A percentile compares a stretch with the other conserved stretches of the same genome.
Conservation (phyloP, 2,329 filamentous ascomycete genomes). For the Triangularia setosa region DNA sequence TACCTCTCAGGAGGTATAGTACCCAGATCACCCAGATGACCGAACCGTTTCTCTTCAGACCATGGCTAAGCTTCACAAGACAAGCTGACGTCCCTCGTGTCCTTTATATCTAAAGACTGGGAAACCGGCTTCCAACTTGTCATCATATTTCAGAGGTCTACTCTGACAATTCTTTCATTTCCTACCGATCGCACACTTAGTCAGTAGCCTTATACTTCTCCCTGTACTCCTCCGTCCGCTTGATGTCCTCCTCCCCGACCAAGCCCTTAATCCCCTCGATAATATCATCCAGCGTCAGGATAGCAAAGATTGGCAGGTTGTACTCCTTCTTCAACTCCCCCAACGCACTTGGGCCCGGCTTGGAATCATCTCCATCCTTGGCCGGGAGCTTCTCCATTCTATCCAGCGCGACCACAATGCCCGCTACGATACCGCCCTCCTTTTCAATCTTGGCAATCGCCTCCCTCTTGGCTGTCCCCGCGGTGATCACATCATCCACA, state of each 20-base stretch:
- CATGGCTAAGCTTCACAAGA: too few relatives aligned
- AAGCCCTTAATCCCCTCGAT: slow-evolving; percentile 63
- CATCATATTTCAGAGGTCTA: not conserved
- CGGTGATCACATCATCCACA: slow-evolving; percentile 95
- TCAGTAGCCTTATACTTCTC: slow-evolving; percentile 59
- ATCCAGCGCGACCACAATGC: slow-evolving; percentile 85
- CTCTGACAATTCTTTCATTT: not conserved
- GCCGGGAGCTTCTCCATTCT: slow-evolving; percentile 76
- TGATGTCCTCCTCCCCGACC: slow-evolving; percentile 61
- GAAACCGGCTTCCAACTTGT: not conserved
- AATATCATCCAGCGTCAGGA: slow-evolving; percentile 81
- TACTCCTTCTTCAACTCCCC: slow-evolving; percentile 81
- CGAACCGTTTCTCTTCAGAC: too few relatives aligned
- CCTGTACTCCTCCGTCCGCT: slow-evolving; percentile 70
- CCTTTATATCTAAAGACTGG: too few relatives aligned
- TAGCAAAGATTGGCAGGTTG: slow-evolving; percentile 76
- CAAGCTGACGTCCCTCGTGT: too few relatives aligned
- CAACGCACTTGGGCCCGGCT: slow-evolving; percentile 73
- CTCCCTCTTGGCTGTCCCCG: slow-evolving; percentile 89
- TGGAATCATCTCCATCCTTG: slow-evolving; percentile 61
- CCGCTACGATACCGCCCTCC: slow-evolving; percentile 79
- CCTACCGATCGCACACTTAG: slow-evolving; percentile 26
- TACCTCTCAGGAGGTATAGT: too few relatives aligned
- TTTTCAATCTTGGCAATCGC: slow-evolving; percentile 83
- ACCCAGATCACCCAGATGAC: too few relatives aligned